phyloP scores from a whole-genome alignment of 306 rosid genomes.

The Datisca glomerata region DNA sequence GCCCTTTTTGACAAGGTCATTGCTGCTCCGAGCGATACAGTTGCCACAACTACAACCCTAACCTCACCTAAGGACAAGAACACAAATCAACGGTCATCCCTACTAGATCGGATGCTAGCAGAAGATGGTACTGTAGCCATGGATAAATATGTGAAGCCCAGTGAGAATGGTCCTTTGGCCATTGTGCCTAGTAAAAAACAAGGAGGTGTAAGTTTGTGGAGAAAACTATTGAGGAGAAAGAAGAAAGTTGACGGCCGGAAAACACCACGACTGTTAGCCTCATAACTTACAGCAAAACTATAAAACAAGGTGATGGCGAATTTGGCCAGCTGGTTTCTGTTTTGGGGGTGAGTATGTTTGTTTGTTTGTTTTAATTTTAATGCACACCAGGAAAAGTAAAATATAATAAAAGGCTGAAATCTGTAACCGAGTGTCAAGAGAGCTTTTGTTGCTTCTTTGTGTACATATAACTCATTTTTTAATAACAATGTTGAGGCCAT shows the following conservation, averaged over 20 bases:
- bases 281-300: conserved; percentile 9
- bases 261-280: conserved; percentile 16
- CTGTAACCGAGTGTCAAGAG: too few species aligned
- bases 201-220: conserved; percentile 44
- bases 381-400: not conserved
- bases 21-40: conserved; percentile 18
- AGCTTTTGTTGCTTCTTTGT: not conserved
- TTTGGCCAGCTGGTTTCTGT: too few species aligned
- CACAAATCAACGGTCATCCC: conserved; percentile 36
- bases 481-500: too few species aligned
- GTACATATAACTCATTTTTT: not conserved
- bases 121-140: conserved; percentile 38
- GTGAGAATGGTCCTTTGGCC: conserved; percentile 33
- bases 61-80: conserved; percentile 15
- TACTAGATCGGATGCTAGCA: conserved; percentile 64
- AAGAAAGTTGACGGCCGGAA: conserved; percentile 47
- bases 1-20: conserved; percentile 47
- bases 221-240: conserved; percentile 54
- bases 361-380: not conserved
- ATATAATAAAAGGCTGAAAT: too few species aligned
- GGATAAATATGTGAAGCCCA: conserved; percentile 7
- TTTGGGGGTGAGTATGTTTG: not conserved
- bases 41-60: conserved; percentile 14
- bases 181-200: conserved; percentile 52
- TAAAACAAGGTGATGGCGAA: not conserved